phyloP scores from a whole-genome alignment of 768 basidiomycete species.

The Daedaleopsis sinensis region DNA sequence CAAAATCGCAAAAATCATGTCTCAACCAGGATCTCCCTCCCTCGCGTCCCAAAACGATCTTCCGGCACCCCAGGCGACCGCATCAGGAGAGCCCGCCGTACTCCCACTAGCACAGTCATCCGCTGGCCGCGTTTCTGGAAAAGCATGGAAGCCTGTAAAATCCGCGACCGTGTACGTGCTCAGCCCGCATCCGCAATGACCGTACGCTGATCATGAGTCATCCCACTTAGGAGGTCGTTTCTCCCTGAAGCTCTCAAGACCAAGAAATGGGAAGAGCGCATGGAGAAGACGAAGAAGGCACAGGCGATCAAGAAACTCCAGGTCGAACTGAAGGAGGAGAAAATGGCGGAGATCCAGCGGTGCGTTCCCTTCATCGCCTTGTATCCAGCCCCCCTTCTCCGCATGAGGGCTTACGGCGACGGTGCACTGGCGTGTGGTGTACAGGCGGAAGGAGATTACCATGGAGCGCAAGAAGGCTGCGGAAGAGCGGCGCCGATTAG shows the following conservation, averaged over 20 bases:
- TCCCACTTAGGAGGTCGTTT: constrained; percentile 60
- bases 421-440: background rate
- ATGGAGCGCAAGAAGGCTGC: constrained; percentile 70
- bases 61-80: too few species aligned
- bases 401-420: background rate
- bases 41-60: background rate
- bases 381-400: background rate
- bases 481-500: constrained; percentile 67
- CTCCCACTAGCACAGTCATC: constrained; percentile 53
- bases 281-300: constrained; percentile 66
- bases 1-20: constrained; percentile 5
- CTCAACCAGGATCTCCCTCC: background rate
- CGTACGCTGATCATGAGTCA: constrained; percentile 10
- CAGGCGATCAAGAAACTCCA: constrained; percentile 75
- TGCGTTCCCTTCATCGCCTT: constrained; percentile 29
- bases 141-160: constrained; percentile 38
- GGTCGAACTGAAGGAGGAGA: constrained; percentile 75
- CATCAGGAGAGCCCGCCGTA: background rate
- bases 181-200: constrained; percentile 55
- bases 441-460: constrained; percentile 68
- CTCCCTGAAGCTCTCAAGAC: constrained; percentile 66
- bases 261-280: constrained; percentile 67
- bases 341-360: constrained; percentile 67
- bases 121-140: constrained; percentile 69
- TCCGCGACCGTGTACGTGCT: constrained; percentile 54